Percentiles rank a stretch among this genome's conserved stretches.
Evolutionary conservation across 306 rosid genomes (phyloP).

Genomic region (Quillaja saponaria): DNA sequence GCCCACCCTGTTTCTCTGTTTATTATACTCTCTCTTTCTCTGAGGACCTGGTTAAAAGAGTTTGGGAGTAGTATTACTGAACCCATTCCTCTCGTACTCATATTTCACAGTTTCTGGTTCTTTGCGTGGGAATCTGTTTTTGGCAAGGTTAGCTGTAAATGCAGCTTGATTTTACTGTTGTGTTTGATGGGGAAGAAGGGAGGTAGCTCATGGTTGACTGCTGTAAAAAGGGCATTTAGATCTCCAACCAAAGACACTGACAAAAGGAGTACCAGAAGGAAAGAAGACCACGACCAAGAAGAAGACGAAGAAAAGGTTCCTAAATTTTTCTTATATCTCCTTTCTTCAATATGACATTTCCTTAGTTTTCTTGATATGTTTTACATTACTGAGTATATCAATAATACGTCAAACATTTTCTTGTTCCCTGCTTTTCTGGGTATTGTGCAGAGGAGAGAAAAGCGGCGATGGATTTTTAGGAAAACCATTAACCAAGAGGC

Average conservation of each 20-base stretch:
- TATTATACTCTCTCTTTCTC: neutral
- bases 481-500: conserved; percentile 60
- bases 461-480: conserved; percentile 84
- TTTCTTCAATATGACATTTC: neutral
- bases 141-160: conserved; percentile 44
- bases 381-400: neutral
- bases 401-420: neutral
- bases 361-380: neutral
- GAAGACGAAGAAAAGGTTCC: conserved; percentile 84
- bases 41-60: conserved; percentile 23
- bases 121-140: conserved; percentile 16
- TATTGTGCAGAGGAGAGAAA: conserved; percentile 71
- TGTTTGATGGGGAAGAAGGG: conserved; percentile 90
- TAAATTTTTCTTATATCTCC: neutral
- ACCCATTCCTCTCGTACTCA: conserved; percentile 22
- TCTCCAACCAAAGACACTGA: conserved; percentile 85
- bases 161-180: conserved; percentile 50
- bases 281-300: conserved; percentile 48
- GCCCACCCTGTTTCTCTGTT: conserved; percentile 17
- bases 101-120: conserved; percentile 29
- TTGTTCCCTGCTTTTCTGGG: neutral
- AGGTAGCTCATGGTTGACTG: conserved; percentile 85
- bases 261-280: conserved; percentile 35
- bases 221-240: conserved; percentile 98
- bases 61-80: conserved; percentile 22